phyloP scores from a whole-genome alignment of 345 rosid species.

The Citrus reticulata region DNA sequence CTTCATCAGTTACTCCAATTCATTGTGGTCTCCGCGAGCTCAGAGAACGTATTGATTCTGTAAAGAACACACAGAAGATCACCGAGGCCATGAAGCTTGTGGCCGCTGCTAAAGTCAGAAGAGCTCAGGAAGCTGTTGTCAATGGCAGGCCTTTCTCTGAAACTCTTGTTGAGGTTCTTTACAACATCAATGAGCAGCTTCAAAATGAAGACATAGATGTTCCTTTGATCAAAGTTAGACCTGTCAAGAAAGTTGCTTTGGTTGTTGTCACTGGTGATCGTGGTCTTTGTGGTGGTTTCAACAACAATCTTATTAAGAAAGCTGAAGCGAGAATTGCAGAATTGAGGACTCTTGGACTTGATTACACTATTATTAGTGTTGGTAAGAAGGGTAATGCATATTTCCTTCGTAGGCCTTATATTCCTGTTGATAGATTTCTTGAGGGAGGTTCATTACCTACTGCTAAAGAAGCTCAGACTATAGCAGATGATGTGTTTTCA shows the following conservation, averaged over 20 bases:
- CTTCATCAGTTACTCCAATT: slow-evolving; percentile 49
- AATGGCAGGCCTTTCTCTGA: slow-evolving; percentile 89
- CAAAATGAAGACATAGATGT: slow-evolving; percentile 79
- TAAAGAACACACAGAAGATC: slow-evolving; percentile 94
- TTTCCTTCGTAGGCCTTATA: slow-evolving; percentile 72
- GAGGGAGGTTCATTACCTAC: slow-evolving; percentile 53
- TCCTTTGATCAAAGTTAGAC: slow-evolving; percentile 78
- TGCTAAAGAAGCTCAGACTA: slow-evolving; percentile 71
- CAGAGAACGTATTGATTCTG: slow-evolving; percentile 68
- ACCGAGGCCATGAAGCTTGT: slow-evolving; percentile 99
- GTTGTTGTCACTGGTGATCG: slow-evolving; percentile 91
- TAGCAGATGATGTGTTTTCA: slow-evolving; percentile 69
- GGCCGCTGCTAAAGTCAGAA: slow-evolving; percentile 93
- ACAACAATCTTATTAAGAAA: slow-evolving; percentile 70
- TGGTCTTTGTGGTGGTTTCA: slow-evolving; percentile 87
- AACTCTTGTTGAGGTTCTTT: slow-evolving; percentile 86
- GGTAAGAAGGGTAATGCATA: slow-evolving; percentile 88
- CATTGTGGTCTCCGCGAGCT: slow-evolving; percentile 85
- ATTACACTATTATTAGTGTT: slow-evolving; percentile 68
- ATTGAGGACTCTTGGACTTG: slow-evolving; percentile 59
- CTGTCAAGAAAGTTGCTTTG: slow-evolving; percentile 92
- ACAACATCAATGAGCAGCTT: slow-evolving; percentile 94
- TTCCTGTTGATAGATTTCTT: slow-evolving; percentile 63
- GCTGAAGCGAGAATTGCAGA: slow-evolving; percentile 73
- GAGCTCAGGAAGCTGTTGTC: slow-evolving; percentile 97